Percentiles rank a stretch among this genome's conserved stretches.
Conservation (phyloP, 164 flowering plant genomes). For the Annona squamosa region DNA sequence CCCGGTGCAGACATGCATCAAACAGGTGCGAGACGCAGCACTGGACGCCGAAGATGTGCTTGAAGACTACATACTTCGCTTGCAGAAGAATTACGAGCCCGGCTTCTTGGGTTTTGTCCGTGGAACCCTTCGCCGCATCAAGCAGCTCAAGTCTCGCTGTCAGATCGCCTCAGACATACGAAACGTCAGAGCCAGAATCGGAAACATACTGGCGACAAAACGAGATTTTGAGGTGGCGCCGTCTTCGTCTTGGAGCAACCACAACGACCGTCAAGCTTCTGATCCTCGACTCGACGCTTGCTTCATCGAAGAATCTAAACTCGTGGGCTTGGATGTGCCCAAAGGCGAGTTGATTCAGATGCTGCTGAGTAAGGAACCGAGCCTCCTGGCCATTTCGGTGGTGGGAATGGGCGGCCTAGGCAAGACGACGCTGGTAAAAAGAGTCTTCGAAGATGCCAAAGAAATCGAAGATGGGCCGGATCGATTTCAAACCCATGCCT, state of each 20-base stretch:
- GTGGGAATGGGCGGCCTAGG: constrained; percentile 21
- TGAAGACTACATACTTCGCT: not conserved
- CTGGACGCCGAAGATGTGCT: constrained; percentile 2
- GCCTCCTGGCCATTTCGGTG: not conserved
- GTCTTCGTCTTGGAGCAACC: not conserved
- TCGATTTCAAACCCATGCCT: constrained; percentile 15
- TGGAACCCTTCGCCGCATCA: not conserved
- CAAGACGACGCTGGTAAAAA: constrained; percentile 19
- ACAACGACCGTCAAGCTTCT: not conserved
- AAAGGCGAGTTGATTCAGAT: not conserved
- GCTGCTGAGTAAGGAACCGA: constrained; percentile 19
- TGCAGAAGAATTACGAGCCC: not conserved
- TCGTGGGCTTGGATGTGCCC: not conserved
- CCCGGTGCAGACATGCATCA: not conserved
- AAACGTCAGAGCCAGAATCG: not conserved
- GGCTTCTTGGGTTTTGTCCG: not conserved
- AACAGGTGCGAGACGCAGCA: not conserved
- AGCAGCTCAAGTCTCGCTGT: not conserved
- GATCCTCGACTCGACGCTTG: not conserved
- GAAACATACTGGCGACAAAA: not conserved
- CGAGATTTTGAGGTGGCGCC: too few species aligned
- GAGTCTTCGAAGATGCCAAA: constrained; percentile 6
- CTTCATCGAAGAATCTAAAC: not conserved
- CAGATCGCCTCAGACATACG: not conserved
- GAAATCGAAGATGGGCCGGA: not conserved